A percentile compares a stretch with the other conserved stretches of the same genome.
Conservation (phyloP, 371 early-diverging fungal species). For the Mucor piriformis region DNA sequence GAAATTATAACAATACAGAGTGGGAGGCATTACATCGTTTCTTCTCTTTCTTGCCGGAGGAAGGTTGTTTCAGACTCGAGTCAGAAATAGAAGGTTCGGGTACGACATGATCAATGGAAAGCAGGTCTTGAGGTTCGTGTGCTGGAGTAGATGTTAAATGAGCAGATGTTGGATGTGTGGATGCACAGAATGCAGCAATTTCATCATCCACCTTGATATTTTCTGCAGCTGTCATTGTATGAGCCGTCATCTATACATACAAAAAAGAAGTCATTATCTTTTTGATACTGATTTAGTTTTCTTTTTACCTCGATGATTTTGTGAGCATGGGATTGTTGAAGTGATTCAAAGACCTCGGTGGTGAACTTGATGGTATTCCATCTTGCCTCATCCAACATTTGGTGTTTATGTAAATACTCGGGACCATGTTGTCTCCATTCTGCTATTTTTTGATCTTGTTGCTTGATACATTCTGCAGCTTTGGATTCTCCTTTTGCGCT, state of each 20-base stretch:
- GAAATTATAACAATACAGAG: too few relatives aligned
- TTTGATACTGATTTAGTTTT: too few relatives aligned
- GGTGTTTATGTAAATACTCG: constrained; percentile 52
- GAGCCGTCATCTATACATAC: constrained; percentile 23
- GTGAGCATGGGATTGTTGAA: constrained; percentile 51
- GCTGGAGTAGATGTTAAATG: not conserved
- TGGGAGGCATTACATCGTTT: constrained; percentile 14
- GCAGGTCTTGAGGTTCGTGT: not conserved
- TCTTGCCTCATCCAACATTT: constrained; percentile 52
- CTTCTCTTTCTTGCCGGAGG: constrained; percentile 7
- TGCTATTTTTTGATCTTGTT: constrained; percentile 24
- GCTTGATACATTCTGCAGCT: constrained; percentile 32
- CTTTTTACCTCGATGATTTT: constrained; percentile 22
- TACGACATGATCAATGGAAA: constrained; percentile 9
- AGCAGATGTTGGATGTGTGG: not conserved
- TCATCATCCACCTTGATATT: constrained; percentile 30
- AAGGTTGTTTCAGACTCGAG: constrained; percentile 12
- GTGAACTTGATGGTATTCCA: constrained; percentile 41
- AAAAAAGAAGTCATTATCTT: too few relatives aligned
- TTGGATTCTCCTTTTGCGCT: constrained; percentile 43
- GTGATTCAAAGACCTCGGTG: constrained; percentile 45
- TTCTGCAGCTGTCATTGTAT: constrained; percentile 19
- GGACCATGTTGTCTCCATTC: constrained; percentile 51
- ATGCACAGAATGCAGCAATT: constrained; percentile 26
- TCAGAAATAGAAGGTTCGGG: constrained; percentile 26